Conservation (phyloP, 2,329 filamentous ascomycete genomes). For the Dothideomycetidae sp. region DNA sequence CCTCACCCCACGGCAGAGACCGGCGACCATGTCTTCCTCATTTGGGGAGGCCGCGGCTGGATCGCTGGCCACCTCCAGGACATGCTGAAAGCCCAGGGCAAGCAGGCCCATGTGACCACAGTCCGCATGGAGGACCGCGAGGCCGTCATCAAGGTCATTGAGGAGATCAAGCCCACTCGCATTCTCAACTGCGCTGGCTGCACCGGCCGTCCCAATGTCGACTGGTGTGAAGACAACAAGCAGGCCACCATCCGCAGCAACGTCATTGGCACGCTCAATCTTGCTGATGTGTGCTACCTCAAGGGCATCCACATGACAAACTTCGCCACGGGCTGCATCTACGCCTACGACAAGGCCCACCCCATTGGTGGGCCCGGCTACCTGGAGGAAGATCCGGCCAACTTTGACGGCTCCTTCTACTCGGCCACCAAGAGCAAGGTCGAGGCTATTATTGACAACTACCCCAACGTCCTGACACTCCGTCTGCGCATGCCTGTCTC, state of each 20-base stretch:
- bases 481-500: constrained; percentile 56
- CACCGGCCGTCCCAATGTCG: constrained; percentile 53
- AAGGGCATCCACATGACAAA: constrained; percentile 49
- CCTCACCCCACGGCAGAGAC: too few species aligned
- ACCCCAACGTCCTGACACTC: constrained; percentile 47
- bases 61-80: constrained; percentile 47
- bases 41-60: constrained; percentile 52
- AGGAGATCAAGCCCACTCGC: constrained; percentile 47
- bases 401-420: constrained; percentile 55
- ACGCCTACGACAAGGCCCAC: constrained; percentile 47
- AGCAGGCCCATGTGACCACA: constrained; percentile 46
- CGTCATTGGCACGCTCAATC: constrained; percentile 49
- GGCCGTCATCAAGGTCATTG: constrained; percentile 41
- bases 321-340: constrained; percentile 53
- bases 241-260: constrained; percentile 54
- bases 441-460: constrained; percentile 49
- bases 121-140: constrained; percentile 52
- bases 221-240: constrained; percentile 58
- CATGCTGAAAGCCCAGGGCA: constrained; percentile 44
- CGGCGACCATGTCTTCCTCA: constrained; percentile 37
- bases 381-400: constrained; percentile 47
- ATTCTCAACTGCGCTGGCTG: constrained; percentile 53
- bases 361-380: constrained; percentile 47
- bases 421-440: constrained; percentile 52
- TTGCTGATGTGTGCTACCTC: constrained; percentile 47